A percentile compares a stretch with the other conserved stretches of the same genome.
These are phyloP conservation scores for Phytophthora fragariaefolia DNA, from an alignment of 352 stramenopile genomes.

Conservation along the genomic window DNA sequence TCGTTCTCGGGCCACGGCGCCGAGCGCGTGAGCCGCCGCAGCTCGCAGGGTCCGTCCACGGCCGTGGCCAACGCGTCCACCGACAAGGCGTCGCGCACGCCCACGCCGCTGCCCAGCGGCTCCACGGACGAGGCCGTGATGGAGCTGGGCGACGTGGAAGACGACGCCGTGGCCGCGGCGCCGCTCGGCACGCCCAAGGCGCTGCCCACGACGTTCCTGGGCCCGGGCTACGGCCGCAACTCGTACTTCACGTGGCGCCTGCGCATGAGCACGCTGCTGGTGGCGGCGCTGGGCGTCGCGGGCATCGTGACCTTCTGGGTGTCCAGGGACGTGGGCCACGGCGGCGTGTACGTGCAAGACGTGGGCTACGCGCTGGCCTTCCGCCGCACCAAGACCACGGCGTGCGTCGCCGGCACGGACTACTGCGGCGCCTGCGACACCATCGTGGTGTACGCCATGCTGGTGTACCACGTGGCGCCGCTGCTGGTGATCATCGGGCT, in stretches of 20 bases:
- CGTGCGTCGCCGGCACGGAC: slow-evolving; percentile 25
- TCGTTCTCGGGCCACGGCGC: slow-evolving; percentile 34
- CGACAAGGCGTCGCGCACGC: slow-evolving; percentile 24
- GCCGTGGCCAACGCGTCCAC: slow-evolving; percentile 10
- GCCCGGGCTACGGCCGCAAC: slow-evolving; percentile 63
- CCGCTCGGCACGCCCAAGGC: slow-evolving; percentile 44
- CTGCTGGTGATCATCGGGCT: slow-evolving; percentile 70
- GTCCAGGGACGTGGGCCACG: slow-evolving; percentile 39
- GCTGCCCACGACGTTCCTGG: slow-evolving; percentile 55
- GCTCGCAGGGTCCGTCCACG: slow-evolving; percentile 19
- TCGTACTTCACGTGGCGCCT: slow-evolving; percentile 85
- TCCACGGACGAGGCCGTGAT: slow-evolving; percentile 32
- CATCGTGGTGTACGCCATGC: slow-evolving; percentile 65
- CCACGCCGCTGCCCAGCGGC: slow-evolving; percentile 31
- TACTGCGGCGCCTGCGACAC: slow-evolving; percentile 70
- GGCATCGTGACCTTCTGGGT: slow-evolving; percentile 63
- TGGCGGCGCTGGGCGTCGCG: slow-evolving; percentile 46
- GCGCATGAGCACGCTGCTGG: slow-evolving; percentile 49
- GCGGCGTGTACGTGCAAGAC: slow-evolving; percentile 57
- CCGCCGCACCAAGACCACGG: slow-evolving; percentile 38
- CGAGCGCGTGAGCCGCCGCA: slow-evolving; percentile 32
- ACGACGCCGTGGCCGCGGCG: slow-evolving; percentile 12
- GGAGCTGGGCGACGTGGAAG: slow-evolving; percentile 26
- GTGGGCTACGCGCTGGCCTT: slow-evolving; percentile 53
- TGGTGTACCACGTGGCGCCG: slow-evolving; percentile 74